Evolutionary conservation across 257 asterid species (phyloP), one percentile per base, ranked within the genome.

Genomic region (Linderniella brevidens): DNA sequence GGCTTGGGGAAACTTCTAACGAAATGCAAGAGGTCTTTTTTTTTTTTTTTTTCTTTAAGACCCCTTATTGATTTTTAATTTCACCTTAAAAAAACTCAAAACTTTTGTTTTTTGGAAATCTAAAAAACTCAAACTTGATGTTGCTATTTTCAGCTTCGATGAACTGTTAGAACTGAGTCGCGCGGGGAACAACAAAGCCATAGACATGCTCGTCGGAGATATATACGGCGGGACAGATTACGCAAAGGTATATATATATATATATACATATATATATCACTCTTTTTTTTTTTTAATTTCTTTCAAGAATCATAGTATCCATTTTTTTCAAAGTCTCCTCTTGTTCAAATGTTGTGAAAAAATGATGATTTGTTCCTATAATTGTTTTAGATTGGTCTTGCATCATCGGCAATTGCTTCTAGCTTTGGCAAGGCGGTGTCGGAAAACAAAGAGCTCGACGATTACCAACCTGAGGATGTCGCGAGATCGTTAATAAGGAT

Each of bases 201-300:
- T 88, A 61, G 96, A 88, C 69, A 88, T 84, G 98, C 98, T 88
- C 57, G 96, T 88, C 52, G 94, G 96, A 44, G 98, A 88, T 61
- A 84, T 88, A 56, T 80, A 76, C 57, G 97, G 93, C 53, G 98
- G 98, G 59, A 54, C 44, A 46, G 79, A 79, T 47, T 75, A 79
- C 57, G 17, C 75, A 8, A 79, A 75, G 92, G 92, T 76, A 55
- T 9, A 46, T 10, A 11, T 20, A 41, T 18, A 41, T 39, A 11
- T 13, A 20, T 53, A 32, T 3, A n/a, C n/a, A n/a, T n/a, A n/a
- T 13, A 42, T 13, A 42, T 17, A 11, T 42, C 17, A 8, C 17
- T 42, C 17, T 7, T 42, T 10, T 40, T 40, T 12, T 7, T 40
- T 8, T 40, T 40, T 9, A 5, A 8, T 4, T 5, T 40, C 11